Base-by-base conservation (phyloP, 306 rosid species). In the Castanea mollissima region DNA sequence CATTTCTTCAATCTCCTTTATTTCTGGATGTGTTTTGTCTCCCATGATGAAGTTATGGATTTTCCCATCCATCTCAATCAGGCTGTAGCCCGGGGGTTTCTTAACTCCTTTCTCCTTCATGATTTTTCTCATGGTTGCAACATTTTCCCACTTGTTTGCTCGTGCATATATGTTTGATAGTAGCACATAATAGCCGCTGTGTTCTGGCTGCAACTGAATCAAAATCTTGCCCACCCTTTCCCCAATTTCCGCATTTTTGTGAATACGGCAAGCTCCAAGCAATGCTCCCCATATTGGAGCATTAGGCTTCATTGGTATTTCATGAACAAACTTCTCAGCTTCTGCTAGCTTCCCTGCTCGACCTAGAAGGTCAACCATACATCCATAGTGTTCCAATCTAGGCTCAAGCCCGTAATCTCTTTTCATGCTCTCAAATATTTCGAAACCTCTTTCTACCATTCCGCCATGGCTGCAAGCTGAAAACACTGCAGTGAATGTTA, bases 301-400 rank as follows among this genome's bases (percentile, higher is more conserved):
- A 80, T 83, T 83, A 11, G 87, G 87, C 81, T 80, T 75, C 79
- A 86, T 74, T 7, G 89, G 85, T 87, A 86, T 86, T 71, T 86
- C 85, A 51, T 23, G 85, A 74, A 86, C 74, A 74, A 80, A 86
- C 12, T 78, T 86, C 83, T 86, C 89, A 3, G 89, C 87, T 78
- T 83, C 89, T 29, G 70, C 79, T 65, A 86, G 63, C 72, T 80
- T 86, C 65, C 89, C 89, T 52, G 87, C 85, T 14, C 85, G 77
- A 5, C 87, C 87, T 18, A 86, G 89, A 34, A 83, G 87, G 34
- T 86, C 89, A 78, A 86, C 89, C 85, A 80, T 38, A 20, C 87
- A 86, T 70, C 89, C 87, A 75, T 83, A 86, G 25, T 86, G 87
- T 80, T 86, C 89, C 83, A 86, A 77, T 76, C 89, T 80, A 46